Evolutionary conservation across 352 stramenopile genomes (phyloP).

Genomic region (Phytophthora hybrid): DNA sequence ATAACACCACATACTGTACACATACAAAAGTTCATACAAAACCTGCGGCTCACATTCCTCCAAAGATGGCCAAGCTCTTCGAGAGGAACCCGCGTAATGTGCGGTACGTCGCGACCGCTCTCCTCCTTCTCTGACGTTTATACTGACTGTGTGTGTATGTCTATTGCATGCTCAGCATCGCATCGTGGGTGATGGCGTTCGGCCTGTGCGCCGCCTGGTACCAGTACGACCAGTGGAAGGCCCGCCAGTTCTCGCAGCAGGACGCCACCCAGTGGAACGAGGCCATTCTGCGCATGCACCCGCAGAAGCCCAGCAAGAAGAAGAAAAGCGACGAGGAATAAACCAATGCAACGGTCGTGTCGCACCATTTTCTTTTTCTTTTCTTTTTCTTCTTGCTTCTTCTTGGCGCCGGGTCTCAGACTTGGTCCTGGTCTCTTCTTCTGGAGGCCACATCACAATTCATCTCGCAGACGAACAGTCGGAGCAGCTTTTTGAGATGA

Average conservation of each 20-base stretch:
- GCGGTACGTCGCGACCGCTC: conserved; percentile 30
- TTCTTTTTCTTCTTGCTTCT: neutral
- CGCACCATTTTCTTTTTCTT: neutral
- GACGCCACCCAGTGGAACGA: conserved; percentile 67
- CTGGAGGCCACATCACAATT: neutral
- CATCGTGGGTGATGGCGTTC: conserved; percentile 58
- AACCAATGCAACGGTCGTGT: neutral
- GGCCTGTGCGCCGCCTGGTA: conserved; percentile 56
- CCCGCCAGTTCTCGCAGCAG: conserved; percentile 57
- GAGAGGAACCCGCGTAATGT: conserved; percentile 55
- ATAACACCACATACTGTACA: neutral
- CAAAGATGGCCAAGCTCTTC: conserved; percentile 44
- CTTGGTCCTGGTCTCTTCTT: neutral
- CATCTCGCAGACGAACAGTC: neutral
- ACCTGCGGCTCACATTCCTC: neutral
- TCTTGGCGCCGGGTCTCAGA: neutral
- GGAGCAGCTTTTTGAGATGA: conserved; percentile 13
- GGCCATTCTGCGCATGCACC: conserved; percentile 58
- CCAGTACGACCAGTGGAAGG: conserved; percentile 66
- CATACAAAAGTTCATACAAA: neutral
- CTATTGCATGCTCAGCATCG: conserved; percentile 41
- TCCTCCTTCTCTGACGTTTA: neutral
- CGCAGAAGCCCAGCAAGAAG: conserved; percentile 35
- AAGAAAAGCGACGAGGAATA: conserved; percentile 15
- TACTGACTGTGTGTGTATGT: conserved; percentile 5